phyloP scores from a whole-genome alignment of 257 asterid species.

The Plectranthus barbatus region DNA sequence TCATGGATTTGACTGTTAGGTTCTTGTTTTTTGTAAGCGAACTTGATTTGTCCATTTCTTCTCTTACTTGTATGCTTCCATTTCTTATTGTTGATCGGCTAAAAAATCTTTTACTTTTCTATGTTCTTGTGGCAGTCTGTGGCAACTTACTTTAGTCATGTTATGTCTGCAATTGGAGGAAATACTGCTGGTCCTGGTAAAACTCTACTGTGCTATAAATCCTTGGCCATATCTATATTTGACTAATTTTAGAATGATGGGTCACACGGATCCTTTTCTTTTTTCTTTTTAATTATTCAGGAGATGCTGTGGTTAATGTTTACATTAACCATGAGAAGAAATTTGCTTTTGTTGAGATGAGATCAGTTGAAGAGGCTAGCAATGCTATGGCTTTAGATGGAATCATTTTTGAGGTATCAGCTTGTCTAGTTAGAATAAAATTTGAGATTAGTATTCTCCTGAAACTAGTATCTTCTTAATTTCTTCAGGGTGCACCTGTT shows the following conservation, averaged over 20 bases:
- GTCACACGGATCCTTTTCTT: neutral
- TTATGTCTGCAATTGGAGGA: slow-evolving; percentile 95
- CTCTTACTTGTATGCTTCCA: neutral
- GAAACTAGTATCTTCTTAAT: neutral
- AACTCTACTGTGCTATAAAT: neutral
- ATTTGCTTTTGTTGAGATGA: slow-evolving; percentile 96
- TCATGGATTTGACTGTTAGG: neutral
- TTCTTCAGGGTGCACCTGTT: slow-evolving; percentile 89
- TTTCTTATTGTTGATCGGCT: neutral
- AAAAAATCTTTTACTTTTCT: neutral
- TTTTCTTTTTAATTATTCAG: slow-evolving; percentile 38
- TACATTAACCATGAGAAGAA: slow-evolving; percentile 92
- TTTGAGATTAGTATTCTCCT: neutral
- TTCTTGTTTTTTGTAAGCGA: neutral
- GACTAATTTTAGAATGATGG: neutral
- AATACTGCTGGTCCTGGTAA: slow-evolving; percentile 99
- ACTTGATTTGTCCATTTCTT: neutral
- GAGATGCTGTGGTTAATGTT: slow-evolving; percentile 97
- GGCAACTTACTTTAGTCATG: slow-evolving; percentile 93
- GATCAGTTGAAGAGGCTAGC: slow-evolving; percentile 98
- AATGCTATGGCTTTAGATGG: slow-evolving; percentile 98
- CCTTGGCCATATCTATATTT: neutral
- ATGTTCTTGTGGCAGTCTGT: slow-evolving; percentile 54
- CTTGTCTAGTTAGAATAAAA: neutral
- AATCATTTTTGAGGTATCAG: slow-evolving; percentile 77